Conservation (phyloP, 2,329 filamentous ascomycete genomes). For the Aspergillus glaucus region DNA sequence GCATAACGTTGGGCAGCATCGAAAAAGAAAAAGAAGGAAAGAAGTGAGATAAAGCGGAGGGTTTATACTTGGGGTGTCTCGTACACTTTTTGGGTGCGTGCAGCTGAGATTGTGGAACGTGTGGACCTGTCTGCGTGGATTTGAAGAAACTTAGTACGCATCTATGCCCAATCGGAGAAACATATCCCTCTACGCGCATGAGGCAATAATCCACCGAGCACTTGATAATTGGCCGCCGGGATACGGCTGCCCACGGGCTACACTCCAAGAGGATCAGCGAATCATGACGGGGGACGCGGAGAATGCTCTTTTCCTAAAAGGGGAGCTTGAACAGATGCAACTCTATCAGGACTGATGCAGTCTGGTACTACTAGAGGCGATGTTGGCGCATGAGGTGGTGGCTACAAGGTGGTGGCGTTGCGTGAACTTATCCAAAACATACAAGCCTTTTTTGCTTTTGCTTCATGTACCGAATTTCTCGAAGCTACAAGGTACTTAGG, state of each 20-base stretch:
- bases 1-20: neutral
- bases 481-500: neutral
- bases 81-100: neutral
- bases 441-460: neutral
- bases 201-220: neutral
- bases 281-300: constrained; percentile 7
- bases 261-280: constrained; percentile 8
- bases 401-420: neutral
- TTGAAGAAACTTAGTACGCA: neutral
- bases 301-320: constrained; percentile 22
- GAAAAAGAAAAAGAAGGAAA: neutral
- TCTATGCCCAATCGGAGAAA: neutral
- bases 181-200: neutral
- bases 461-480: neutral
- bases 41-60: neutral
- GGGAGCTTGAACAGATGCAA: constrained; percentile 28
- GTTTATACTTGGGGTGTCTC: neutral
- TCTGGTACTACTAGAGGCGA: no score
- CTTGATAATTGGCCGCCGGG: constrained; percentile 11
- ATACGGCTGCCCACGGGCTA: neutral
- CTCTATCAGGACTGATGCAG: neutral
- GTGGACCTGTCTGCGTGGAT: neutral
- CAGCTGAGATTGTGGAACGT: neutral
- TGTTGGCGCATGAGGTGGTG: neutral
- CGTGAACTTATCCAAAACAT: neutral